Base-by-base conservation (phyloP, 2,329 filamentous ascomycete species). In the Hypomyces perniciosus region DNA sequence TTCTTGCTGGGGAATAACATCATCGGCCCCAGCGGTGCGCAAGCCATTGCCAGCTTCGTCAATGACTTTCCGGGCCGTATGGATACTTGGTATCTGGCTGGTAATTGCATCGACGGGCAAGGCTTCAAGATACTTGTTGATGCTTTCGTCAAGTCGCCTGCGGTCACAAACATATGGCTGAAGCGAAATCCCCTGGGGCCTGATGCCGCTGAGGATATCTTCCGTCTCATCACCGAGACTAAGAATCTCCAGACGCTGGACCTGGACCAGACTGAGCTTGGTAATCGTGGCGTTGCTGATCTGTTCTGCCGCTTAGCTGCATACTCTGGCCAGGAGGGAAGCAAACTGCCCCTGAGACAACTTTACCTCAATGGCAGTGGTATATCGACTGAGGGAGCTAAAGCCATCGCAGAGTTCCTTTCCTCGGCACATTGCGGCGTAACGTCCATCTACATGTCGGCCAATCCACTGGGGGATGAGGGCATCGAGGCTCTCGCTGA, bases 1-100 rank as follows among this genome's bases (percentile, higher is more conserved):
- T 78, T 80, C 57, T 62, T 80, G 43, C 64, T 79, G 35, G 76
- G 76, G 7, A 79, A 80, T 61, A 80, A 79, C 50, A 75, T 77
- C 57, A 75, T 79, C 54, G 76, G 76, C 4, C 72, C 72, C 0
- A 63, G 68, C 31, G 77, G 76, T 10, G 75, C 73, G 3, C 61
- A 64, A 37, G 70, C 68, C 37, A 74, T 78, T 50, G 68, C 72
- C 30, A 59, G 64, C 7, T 80, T 78, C 59, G 63, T 77, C 43
- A 54, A 65, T 9, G 69, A 73, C 20, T 64, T 68, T 43, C 76
- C 76, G 4, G 60, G 71, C 33, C 68, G 71, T 5, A 77, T 79
- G 59, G 69, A 78, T 48, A 79, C 76, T 31, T 80, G 76, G 76
- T 79, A 79, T 57, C 66, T 80, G 31, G 76, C 76, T 4, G 77